Evolutionary conservation across 495 filamentous ascomycete species (phyloP), one percentile per base, ranked within the genome.

Genomic region (Lindgomyces ingoldianus): DNA sequence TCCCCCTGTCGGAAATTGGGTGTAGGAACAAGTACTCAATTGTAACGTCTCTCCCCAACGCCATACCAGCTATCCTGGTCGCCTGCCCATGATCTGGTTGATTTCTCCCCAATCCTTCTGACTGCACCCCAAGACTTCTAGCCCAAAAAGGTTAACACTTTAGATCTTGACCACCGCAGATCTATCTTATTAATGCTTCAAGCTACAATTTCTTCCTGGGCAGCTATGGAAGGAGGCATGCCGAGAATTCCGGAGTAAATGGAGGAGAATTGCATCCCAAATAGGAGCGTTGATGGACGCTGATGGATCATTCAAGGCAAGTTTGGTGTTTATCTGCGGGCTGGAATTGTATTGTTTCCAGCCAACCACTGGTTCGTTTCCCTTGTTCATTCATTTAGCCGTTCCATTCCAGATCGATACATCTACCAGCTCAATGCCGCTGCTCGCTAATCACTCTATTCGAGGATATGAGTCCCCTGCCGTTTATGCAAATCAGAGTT

Each of bases 361-460:
- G 3, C 9, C 24, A 42, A 47, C 39, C 9, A 67, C 42, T 67
- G 64, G 64, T 16, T 67, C 63, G 57, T 36, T 67, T 50, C 49
- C 6, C 41, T 12, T n/a, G 50, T 19, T 2, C 21, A 29, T 49
- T 27, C 14, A n/a, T 61, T 67, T 67, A 67, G 12, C 59, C 58
- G 65, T 21, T 27, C 42, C 36, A 49, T 36, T 49, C 58, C 47
- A 53, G 46, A 58, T 54, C 58, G 58, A 59, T 59, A 47, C 41
- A 53, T 63, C 53, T 52, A 22, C 45, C 8, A 12, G 22, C 16
- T 51, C 51, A 33, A 18, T 42, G 44, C 48, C 4, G 36, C 45
- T 61, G 47, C 8, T 63, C 65, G 65, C 58, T 24, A 57, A 59
- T 54, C 51, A 61, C 64, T 62, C 44, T 67, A 59, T 30, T 57